Base-by-base conservation (phyloP, 106 monocot species). In the Apostasia shenzhenica region DNA sequence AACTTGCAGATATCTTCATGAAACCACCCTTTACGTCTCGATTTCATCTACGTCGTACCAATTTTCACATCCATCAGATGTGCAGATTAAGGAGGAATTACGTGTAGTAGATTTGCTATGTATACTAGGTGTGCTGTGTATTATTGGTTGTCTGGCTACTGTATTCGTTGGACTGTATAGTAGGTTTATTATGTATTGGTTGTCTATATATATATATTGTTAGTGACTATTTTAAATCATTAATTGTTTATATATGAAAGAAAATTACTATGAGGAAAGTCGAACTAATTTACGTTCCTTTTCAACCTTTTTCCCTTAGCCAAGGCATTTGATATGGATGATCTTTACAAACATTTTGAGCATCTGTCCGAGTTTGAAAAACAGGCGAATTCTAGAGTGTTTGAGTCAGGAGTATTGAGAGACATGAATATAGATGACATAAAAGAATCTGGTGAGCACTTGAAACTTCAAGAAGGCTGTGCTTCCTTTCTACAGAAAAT, bases 401-500 rank as follows among this genome's bases (percentile, higher is more conserved):
- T 87, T 37, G 77, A 89, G 4, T 97, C 92, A 54, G 89, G 71
- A 72, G 75, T 97, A 42, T 72, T 97, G n/a, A 84, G 64, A 60
- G 97, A 92, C 57, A 63, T 92, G 80, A 81, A 79, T 67, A 46
- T 89, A 61, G 89, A 86, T 44, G 92, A 97, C 68, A 87, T 97
- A 55, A 92, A 83, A 74, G 81, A 78, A 57, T 84, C 97, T 38
- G 97, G 89, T n/a, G 84, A 92, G 48, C 78, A 51, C 59, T 62
- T 97, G 73, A 81, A 79, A n/a, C 83, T 97, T 59, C 87, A 89
- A 72, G 85, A 87, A 71, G 97, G 89, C 4, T 97, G 97, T 72
- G 43, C 43, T 75, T 80, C 61, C 9, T 92, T 97, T 74, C 86
- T 92, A 54, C 84, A 73, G 57, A 92, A 89, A 69, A 50, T 87